Evolutionary conservation across 352 stramenopile species (phyloP), one percentile per base, ranked within the genome.

Genomic region (Globisporangium barbulae): DNA sequence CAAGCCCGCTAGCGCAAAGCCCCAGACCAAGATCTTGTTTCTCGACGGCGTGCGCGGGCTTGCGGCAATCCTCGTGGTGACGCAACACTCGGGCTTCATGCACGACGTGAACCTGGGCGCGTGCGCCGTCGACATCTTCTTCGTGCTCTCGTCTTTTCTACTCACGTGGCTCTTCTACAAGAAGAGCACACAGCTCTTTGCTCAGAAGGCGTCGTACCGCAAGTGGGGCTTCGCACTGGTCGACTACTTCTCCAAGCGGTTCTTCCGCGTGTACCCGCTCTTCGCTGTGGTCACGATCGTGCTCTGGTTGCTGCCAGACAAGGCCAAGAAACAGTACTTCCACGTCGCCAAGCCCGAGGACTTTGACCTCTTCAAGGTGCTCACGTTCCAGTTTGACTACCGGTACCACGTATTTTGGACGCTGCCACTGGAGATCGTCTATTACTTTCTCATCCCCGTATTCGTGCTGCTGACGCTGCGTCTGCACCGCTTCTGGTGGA

Each of bases 261-360:
- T 87, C 52, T 76, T 87, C 17, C 75, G 75, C 37, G 78, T 86
- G 4, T 87, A 87, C 52, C 78, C 78, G 56, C 61, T 87, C 12
- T 87, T 87, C 41, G 63, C 61, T n/a, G 0, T 73, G 30, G 61
- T 70, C 17, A 75, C 74, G 8, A 52, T 74, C 30, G 41, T 78
- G 8, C 44, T 82, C 13, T 70, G 57, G 17, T n/a, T 75, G 15
- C 52, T 86, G n/a, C 70, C 79, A 7, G 61, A 61, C 22, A 68
- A 75, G 12, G 53, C 68, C 44, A 48, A 76, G 52, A 58, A 63
- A 1, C 67, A n/a, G 12, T 80, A 80, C 37, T 80, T 75, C 21
- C 25, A 64, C 33, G 57, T 63, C 21, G 49, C 45, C 0, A 57
- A 72, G 15, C 63, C 64, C 0, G 63, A 66, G 8, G 7, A 70